Conservation (phyloP, 164 flowering plant genomes). For the Houttuynia cordata region DNA sequence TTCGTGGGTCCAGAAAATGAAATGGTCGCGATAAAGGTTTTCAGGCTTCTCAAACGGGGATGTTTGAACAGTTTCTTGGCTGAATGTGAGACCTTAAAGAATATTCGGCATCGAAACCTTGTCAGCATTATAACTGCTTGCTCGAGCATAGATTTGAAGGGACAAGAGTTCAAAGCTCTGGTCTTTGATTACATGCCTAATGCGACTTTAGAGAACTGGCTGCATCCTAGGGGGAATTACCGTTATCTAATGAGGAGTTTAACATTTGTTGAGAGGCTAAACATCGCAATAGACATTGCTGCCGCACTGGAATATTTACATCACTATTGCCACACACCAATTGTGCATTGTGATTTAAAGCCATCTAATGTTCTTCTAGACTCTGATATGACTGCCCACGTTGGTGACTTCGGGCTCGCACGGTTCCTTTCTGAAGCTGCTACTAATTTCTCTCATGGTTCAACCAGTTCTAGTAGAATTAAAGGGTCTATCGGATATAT, state of each 20-base stretch:
- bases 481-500: slow-evolving; percentile 14
- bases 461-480: not conserved
- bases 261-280: slow-evolving; percentile 18
- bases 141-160: slow-evolving; percentile 9
- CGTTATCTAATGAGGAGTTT: not conserved
- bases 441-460: not conserved
- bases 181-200: slow-evolving; percentile 16
- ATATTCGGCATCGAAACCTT: slow-evolving; percentile 11
- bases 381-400: slow-evolving; percentile 10
- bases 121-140: slow-evolving; percentile 12
- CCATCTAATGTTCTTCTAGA: slow-evolving; percentile 21
- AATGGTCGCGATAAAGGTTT: slow-evolving; percentile 12
- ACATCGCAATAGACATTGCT: slow-evolving; percentile 26
- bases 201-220: slow-evolving; percentile 14
- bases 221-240: slow-evolving; percentile 4
- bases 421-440: slow-evolving; percentile 1
- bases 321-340: slow-evolving; percentile 8
- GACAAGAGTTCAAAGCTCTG: slow-evolving; percentile 15
- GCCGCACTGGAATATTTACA: slow-evolving; percentile 29
- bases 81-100: slow-evolving; percentile 12
- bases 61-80: slow-evolving; percentile 13
- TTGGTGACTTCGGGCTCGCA: slow-evolving; percentile 15
- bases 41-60: slow-evolving; percentile 11
- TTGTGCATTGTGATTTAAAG: slow-evolving; percentile 15
- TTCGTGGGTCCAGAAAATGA: not conserved